phyloP scores from a whole-genome alignment of 768 basidiomycete genomes.

The Cytidiella melzeri region DNA sequence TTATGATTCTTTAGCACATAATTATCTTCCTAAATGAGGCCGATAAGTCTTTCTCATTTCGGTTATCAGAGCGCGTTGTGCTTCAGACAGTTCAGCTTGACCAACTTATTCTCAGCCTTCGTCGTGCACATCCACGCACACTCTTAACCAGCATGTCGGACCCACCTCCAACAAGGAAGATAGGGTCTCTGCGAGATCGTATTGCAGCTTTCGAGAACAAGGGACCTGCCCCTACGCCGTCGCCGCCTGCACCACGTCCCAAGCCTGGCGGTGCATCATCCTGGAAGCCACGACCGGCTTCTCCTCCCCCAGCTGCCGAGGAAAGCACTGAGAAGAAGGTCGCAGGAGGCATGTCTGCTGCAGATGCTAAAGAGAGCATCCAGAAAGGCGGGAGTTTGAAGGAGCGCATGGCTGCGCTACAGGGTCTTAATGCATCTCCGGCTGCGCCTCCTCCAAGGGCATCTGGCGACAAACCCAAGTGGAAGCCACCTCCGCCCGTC shows the following conservation, averaged over 20 bases:
- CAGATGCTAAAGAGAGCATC: constrained; percentile 87
- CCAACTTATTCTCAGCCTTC: no score
- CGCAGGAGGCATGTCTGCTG: constrained; percentile 59
- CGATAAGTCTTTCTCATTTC: no score
- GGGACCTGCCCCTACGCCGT: constrained; percentile 31
- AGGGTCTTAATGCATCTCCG: constrained; percentile 53
- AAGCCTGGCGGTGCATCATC: constrained; percentile 56
- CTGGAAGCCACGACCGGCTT: constrained; percentile 66
- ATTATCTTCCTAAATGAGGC: no score
- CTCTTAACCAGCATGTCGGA: constrained; percentile 12
- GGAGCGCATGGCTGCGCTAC: constrained; percentile 93
- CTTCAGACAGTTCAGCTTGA: no score
- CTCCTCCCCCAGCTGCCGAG: constrained; percentile 35
- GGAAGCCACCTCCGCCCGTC: constrained; percentile 67
- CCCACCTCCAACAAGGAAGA: constrained; percentile 24
- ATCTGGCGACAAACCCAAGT: constrained; percentile 67
- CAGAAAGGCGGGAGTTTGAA: constrained; percentile 74
- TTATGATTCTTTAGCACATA: no score
- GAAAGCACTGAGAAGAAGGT: constrained; percentile 15
- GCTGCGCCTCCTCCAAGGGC: constrained; percentile 55
- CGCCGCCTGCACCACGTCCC: constrained; percentile 43
- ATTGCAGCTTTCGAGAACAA: constrained; percentile 83
- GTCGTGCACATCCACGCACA: no score
- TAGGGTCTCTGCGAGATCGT: constrained; percentile 76
- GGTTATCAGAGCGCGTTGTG: no score